These are phyloP conservation scores for Triticum urartu DNA, from an alignment of 176 grass and related monocot species.

Conservation along the genomic window DNA sequence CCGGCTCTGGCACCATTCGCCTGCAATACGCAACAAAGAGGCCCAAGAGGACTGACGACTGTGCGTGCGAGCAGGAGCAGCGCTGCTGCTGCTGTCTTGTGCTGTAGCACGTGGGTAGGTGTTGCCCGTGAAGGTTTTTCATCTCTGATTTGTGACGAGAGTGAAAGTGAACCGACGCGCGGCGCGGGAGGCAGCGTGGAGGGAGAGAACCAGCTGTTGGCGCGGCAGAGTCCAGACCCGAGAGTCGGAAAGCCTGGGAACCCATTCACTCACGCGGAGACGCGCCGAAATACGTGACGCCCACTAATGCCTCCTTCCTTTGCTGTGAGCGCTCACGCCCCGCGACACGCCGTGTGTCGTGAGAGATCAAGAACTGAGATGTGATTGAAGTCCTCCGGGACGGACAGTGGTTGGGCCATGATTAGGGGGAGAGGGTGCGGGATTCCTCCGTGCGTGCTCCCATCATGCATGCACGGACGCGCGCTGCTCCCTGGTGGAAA, in stretches of 20 bases:
- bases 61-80: neutral
- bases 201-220: neutral
- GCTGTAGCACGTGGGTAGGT: neutral
- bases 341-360: neutral
- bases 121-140: too few species aligned
- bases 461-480: too few species aligned
- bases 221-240: neutral
- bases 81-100: neutral
- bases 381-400: too few species aligned
- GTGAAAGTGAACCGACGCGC: neutral
- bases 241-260: neutral
- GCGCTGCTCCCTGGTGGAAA: too few species aligned
- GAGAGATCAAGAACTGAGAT: too few species aligned
- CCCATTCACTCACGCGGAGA: neutral
- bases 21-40: neutral
- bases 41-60: neutral
- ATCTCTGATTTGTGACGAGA: too few species aligned
- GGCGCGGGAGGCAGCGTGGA: neutral
- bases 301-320: neutral
- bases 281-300: neutral
- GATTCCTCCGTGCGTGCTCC: too few species aligned
- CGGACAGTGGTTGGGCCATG: too few species aligned
- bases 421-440: too few species aligned
- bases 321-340: too few species aligned
- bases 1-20: neutral